Evolutionary conservation across 176 grass and related monocot genomes (phyloP).

Genomic region (Oryza officinalis): DNA sequence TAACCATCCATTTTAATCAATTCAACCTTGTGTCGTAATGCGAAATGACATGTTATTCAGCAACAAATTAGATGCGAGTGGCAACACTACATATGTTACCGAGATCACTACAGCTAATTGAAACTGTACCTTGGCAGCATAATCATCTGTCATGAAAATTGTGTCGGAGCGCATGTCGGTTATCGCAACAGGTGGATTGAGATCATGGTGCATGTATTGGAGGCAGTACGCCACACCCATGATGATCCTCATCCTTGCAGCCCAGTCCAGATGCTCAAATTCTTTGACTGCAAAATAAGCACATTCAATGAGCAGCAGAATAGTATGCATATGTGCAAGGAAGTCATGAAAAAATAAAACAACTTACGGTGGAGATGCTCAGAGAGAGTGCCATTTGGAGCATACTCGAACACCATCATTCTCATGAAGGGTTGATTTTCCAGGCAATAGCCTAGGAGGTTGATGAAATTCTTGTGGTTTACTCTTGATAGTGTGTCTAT

Average conservation of each 20-base stretch:
- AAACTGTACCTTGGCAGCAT: slow-evolving; percentile 78
- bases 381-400: slow-evolving; percentile 77
- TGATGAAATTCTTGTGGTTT: slow-evolving; percentile 95
- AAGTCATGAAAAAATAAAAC: slow-evolving; percentile 31
- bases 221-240: slow-evolving; percentile 90
- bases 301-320: slow-evolving; percentile 21
- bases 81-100: neutral
- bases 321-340: neutral
- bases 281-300: slow-evolving; percentile 68
- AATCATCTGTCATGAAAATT: slow-evolving; percentile 81
- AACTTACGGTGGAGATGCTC: slow-evolving; percentile 87
- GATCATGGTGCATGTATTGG: slow-evolving; percentile 86
- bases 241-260: slow-evolving; percentile 88
- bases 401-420: slow-evolving; percentile 96
- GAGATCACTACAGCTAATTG: neutral
- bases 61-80: neutral
- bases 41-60: neutral
- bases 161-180: slow-evolving; percentile 51
- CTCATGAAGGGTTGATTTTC: slow-evolving; percentile 91
- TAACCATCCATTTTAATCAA: neutral
- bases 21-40: neutral
- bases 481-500: slow-evolving; percentile 79
- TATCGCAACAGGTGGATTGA: slow-evolving; percentile 64
- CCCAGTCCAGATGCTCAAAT: slow-evolving; percentile 82
- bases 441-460: slow-evolving; percentile 80